These are phyloP conservation scores for Cymbopogon flexuosus DNA, from an alignment of 202 grass and related monocot genomes.

Conservation along the genomic window DNA sequence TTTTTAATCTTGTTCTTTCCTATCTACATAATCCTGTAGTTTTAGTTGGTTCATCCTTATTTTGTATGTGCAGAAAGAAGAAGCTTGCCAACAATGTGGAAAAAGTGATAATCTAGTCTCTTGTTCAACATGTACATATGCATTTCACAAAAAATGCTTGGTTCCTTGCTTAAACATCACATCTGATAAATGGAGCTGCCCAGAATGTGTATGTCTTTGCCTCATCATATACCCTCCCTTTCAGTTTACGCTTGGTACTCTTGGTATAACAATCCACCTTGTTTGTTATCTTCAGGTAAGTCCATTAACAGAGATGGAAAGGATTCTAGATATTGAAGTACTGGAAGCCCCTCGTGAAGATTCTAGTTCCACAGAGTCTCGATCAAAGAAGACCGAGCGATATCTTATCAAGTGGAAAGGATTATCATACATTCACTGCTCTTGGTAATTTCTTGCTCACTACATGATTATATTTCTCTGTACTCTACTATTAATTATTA, in stretches of 20 bases:
- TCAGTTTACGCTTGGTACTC: neutral
- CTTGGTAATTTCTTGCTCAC: constrained; percentile 54
- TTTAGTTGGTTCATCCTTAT: constrained; percentile 15
- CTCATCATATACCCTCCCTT: constrained; percentile 6
- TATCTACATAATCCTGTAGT: constrained; percentile 21
- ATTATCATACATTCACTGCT: constrained; percentile 84
- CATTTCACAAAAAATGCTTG: constrained; percentile 87
- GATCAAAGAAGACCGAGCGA: constrained; percentile 52
- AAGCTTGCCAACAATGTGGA: constrained; percentile 71
- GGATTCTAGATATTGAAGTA: constrained; percentile 82
- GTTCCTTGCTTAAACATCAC: constrained; percentile 58
- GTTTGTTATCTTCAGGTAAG: constrained; percentile 61
- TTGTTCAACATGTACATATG: constrained; percentile 88
- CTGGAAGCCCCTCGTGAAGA: constrained; percentile 28
- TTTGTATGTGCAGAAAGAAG: constrained; percentile 77
- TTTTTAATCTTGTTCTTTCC: constrained; percentile 11
- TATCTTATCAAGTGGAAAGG: constrained; percentile 99
- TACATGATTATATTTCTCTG: constrained; percentile 14
- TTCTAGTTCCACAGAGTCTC: constrained; percentile 43
- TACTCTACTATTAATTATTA: constrained; percentile 26
- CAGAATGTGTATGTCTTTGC: constrained; percentile 74
- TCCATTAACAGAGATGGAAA: constrained; percentile 89
- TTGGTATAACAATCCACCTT: constrained; percentile 16
- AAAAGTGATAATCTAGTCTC: constrained; percentile 62
- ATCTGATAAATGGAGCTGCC: constrained; percentile 83